Evolutionary conservation across 306 rosid species (phyloP).

Genomic region (Quercus cerris): DNA sequence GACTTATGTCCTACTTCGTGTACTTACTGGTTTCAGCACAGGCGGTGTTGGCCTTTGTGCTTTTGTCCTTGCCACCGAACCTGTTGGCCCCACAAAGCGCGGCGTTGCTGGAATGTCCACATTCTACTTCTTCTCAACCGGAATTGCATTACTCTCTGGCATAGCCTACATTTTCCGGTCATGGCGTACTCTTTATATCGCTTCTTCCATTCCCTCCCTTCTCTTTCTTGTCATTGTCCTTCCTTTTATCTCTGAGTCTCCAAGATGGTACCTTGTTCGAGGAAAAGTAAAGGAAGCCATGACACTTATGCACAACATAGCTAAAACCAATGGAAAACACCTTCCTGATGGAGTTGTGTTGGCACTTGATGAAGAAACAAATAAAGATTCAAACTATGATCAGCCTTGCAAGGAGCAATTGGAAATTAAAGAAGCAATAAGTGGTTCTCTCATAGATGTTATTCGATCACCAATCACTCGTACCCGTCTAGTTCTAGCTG

Average conservation of each 20-base stretch:
- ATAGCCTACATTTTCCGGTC: slow-evolving; percentile 57
- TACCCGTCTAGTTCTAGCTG: slow-evolving; percentile 51
- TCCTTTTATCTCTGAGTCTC: slow-evolving; percentile 85
- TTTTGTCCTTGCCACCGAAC: slow-evolving; percentile 80
- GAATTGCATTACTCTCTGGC: slow-evolving; percentile 65
- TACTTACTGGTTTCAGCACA: slow-evolving; percentile 78
- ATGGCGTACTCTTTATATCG: slow-evolving; percentile 78
- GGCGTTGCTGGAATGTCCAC: slow-evolving; percentile 82
- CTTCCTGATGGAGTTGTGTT: slow-evolving; percentile 51
- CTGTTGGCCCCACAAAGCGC: slow-evolving; percentile 69
- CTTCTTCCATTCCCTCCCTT: slow-evolving; percentile 69
- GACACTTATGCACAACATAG: slow-evolving; percentile 60
- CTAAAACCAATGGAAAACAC: slow-evolving; percentile 49
- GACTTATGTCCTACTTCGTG: slow-evolving; percentile 59
- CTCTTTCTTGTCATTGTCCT: slow-evolving; percentile 49
- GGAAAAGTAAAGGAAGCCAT: slow-evolving; percentile 60
- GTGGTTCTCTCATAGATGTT: slow-evolving; percentile 66
- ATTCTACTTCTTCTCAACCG: slow-evolving; percentile 86
- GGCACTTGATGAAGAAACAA: slow-evolving; percentile 58
- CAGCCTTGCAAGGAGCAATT: neutral
- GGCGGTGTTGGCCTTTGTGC: slow-evolving; percentile 91
- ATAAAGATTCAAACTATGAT: neutral
- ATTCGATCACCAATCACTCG: slow-evolving; percentile 56
- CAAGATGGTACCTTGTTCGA: slow-evolving; percentile 86
- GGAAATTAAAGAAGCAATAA: slow-evolving; percentile 31